Percentiles rank a stretch among this genome's conserved stretches.
These are phyloP conservation scores for Sporothrix pallida DNA, from an alignment of 2,329 filamentous ascomycete genomes.

Conservation along the genomic window DNA sequence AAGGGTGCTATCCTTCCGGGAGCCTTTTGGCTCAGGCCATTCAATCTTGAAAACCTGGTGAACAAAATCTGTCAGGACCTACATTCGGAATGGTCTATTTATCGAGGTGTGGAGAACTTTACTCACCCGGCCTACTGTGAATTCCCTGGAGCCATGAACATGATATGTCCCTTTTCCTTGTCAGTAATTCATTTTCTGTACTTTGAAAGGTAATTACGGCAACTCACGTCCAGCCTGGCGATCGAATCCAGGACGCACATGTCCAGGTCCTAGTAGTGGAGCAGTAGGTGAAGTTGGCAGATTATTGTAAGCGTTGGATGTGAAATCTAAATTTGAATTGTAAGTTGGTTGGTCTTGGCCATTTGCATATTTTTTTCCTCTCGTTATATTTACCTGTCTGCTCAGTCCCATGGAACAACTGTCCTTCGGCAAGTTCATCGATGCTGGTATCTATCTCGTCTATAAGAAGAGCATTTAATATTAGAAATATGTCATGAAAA, in stretches of 20 bases:
- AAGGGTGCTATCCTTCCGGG: constrained; percentile 38
- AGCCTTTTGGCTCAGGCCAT: constrained; percentile 27
- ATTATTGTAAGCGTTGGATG: neutral
- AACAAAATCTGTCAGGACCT: neutral
- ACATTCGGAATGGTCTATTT: neutral
- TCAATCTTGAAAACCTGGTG: constrained; percentile 30
- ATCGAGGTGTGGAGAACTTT: no score
- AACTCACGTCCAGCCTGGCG: neutral
- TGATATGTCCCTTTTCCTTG: no score
- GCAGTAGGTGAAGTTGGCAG: neutral
- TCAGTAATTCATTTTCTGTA: neutral
- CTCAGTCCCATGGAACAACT: neutral
- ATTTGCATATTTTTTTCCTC: no score
- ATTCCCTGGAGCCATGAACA: neutral
- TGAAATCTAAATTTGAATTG: neutral
- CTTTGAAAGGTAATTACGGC: neutral
- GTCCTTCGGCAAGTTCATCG: neutral
- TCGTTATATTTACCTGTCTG: neutral
- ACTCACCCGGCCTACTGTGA: constrained; percentile 6
- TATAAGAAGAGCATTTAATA: no score
- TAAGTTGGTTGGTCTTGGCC: neutral
- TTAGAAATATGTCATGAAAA: no score
- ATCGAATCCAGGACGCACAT: neutral
- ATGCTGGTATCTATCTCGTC: neutral
- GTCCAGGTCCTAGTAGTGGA: no score